phyloP scores from a whole-genome alignment of 1,284 basidiomycete species.

The Pulchroboletus neoregius region DNA sequence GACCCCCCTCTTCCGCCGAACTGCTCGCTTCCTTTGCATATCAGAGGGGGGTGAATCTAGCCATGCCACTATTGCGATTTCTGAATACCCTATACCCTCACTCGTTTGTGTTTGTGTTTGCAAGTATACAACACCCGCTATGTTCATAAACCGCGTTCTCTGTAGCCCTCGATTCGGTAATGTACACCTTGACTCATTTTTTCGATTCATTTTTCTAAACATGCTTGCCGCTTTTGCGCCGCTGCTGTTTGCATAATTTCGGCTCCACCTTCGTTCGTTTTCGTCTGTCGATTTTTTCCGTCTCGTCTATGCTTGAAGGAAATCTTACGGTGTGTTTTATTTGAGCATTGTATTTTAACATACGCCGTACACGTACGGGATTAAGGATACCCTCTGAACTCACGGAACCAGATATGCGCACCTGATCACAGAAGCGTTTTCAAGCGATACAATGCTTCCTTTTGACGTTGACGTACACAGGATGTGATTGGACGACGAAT shows the following conservation, averaged over 20 bases:
- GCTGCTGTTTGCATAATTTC: conserved; percentile 12
- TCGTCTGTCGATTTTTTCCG: not conserved
- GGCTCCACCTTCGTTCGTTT: conserved; percentile 10
- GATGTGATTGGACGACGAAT: conserved; percentile 11
- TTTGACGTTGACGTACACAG: conserved; percentile 16
- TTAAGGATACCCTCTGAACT: too few relatives aligned
- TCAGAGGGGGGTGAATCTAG: conserved; percentile 26
- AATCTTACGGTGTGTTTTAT: not conserved
- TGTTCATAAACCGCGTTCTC: conserved; percentile 26
- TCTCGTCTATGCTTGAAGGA: too few relatives aligned
- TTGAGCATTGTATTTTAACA: conserved; percentile 16
- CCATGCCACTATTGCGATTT: not conserved
- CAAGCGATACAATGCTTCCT: not conserved
- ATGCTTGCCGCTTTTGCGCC: conserved; percentile 7
- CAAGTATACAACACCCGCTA: conserved; percentile 29
- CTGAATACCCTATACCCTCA: conserved; percentile 27
- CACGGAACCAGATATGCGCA: not conserved
- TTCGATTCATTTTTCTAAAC: conserved; percentile 1
- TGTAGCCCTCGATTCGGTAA: conserved; percentile 30
- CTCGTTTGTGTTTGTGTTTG: conserved; percentile 24
- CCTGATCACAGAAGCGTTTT: conserved; percentile 6
- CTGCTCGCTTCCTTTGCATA: conserved; percentile 36
- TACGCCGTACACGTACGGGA: conserved; percentile 4
- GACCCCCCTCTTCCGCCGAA: conserved; percentile 39
- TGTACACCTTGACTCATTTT: conserved; percentile 21